phyloP scores from a whole-genome alignment of 1,284 basidiomycete species.

The Quambalaria eucalypti region DNA sequence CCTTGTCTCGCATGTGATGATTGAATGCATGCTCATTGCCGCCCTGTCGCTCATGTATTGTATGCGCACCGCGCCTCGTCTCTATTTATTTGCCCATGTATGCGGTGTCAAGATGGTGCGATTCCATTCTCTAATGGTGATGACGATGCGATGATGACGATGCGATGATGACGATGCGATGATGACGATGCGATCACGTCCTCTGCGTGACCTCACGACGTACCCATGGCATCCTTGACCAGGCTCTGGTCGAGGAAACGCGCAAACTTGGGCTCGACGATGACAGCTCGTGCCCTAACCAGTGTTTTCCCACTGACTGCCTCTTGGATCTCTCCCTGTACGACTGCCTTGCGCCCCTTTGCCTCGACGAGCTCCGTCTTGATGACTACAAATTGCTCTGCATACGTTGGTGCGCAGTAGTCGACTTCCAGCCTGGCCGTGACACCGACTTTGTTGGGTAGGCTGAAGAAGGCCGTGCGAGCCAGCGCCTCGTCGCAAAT shows the following conservation, averaged over 20 bases:
- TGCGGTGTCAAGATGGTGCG: too few relatives aligned
- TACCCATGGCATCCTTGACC: slow-evolving; percentile 54
- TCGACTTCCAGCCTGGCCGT: slow-evolving; percentile 57
- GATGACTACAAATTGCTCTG: slow-evolving; percentile 54
- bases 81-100: too few relatives aligned
- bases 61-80: too few relatives aligned
- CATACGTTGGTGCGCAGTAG: slow-evolving; percentile 46
- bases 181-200: too few relatives aligned
- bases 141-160: too few relatives aligned
- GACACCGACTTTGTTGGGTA: slow-evolving; percentile 84
- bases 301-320: slow-evolving; percentile 65
- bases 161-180: too few relatives aligned
- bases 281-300: slow-evolving; percentile 67
- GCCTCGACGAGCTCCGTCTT: slow-evolving; percentile 59
- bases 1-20: too few relatives aligned
- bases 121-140: too few relatives aligned
- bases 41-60: too few relatives aligned
- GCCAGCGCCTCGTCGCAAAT: slow-evolving; percentile 78
- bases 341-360: slow-evolving; percentile 67
- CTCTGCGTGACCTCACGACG: too few relatives aligned
- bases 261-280: slow-evolving; percentile 75
- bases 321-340: slow-evolving; percentile 66
- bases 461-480: slow-evolving; percentile 54
- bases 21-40: too few relatives aligned
- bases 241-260: slow-evolving; percentile 58